phyloP scores from a whole-genome alignment of 768 basidiomycete genomes.

The Hypsizygus marmoreus region DNA sequence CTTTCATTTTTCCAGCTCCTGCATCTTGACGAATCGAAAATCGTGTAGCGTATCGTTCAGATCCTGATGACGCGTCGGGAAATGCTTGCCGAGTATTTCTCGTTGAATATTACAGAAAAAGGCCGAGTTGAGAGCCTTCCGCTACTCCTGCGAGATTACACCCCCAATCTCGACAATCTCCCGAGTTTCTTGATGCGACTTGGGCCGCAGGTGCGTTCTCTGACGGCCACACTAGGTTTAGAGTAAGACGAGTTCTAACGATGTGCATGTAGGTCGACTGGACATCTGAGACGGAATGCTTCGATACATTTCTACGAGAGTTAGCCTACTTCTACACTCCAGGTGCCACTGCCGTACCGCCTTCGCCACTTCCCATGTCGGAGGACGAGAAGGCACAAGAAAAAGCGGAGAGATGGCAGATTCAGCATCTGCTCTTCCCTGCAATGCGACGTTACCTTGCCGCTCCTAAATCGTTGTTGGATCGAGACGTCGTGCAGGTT shows the following conservation, averaged over 20 bases:
- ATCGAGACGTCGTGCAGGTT: conserved; percentile 80
- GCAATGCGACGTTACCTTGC: conserved; percentile 76
- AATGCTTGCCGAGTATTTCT: conserved; percentile 95
- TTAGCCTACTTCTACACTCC: conserved; percentile 91
- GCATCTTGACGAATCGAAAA: not conserved
- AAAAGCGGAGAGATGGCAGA: conserved; percentile 77
- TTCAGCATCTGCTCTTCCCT: conserved; percentile 90
- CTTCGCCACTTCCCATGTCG: conserved; percentile 12
- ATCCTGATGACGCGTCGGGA: conserved; percentile 62
- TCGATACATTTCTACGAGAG: conserved; percentile 83
- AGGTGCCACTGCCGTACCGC: conserved; percentile 38
- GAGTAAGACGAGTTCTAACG: not conserved
- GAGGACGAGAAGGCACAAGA: conserved; percentile 43
- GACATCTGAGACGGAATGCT: conserved; percentile 83
- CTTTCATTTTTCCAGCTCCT: conserved; percentile 3
- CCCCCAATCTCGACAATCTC: conserved; percentile 88
- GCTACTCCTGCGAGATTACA: conserved; percentile 81
- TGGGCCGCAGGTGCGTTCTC: conserved; percentile 78
- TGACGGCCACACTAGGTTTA: no score
- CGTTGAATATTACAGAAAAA: conserved; percentile 63
- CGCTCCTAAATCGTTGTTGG: conserved; percentile 67
- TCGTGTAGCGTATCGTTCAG: conserved; percentile 59
- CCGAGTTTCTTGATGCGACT: conserved; percentile 90
- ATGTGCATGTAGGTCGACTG: conserved; percentile 72
- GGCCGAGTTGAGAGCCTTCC: conserved; percentile 81